phyloP scores from a whole-genome alignment of 306 rosid species.

The Carpinus viminea region DNA sequence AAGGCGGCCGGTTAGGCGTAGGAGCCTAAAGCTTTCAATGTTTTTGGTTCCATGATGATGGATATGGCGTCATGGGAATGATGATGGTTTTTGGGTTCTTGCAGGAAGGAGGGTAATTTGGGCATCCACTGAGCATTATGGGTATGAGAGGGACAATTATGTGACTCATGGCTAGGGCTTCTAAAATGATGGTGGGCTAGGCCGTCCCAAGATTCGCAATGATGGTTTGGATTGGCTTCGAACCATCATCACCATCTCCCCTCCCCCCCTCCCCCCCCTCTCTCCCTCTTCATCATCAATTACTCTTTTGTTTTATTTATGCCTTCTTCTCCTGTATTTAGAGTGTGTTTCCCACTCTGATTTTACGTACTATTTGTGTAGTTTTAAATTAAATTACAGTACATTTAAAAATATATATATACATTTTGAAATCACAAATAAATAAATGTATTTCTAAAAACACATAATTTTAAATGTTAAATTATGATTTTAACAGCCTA shows the following conservation, averaged over 20 bases:
- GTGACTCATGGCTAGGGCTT: conserved; percentile 72
- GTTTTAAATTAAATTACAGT: too few relatives aligned
- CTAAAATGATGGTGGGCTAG: conserved; percentile 98
- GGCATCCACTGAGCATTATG: conserved; percentile 41
- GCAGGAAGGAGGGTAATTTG: conserved; percentile 35
- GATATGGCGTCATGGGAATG: conserved; percentile 74
- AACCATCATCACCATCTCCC: conserved; percentile 54
- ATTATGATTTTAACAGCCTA: too few relatives aligned
- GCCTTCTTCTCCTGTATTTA: conserved; percentile 25
- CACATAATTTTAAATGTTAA: too few relatives aligned
- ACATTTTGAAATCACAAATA: too few relatives aligned
- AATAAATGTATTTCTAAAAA: too few relatives aligned
- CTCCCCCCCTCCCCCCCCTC: conserved; percentile 33
- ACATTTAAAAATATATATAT: too few relatives aligned
- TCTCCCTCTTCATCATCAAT: conserved; percentile 46
- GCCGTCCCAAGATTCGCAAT: conserved; percentile 99
- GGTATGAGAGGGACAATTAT: conserved; percentile 59
- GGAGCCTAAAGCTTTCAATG: conserved; percentile 56
- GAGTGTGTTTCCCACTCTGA: too few relatives aligned
- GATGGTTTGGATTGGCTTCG: conserved; percentile 97
- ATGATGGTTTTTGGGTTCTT: conserved; percentile 38
- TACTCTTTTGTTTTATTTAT: conserved; percentile 58
- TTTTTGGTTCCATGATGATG: conserved; percentile 53
- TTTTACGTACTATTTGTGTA: too few relatives aligned
- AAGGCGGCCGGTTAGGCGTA: conserved; percentile 99